A percentile compares a stretch with the other conserved stretches of the same genome.
Evolutionary conservation across 352 stramenopile species (phyloP).

Genomic region (Pythium brachiatum): DNA sequence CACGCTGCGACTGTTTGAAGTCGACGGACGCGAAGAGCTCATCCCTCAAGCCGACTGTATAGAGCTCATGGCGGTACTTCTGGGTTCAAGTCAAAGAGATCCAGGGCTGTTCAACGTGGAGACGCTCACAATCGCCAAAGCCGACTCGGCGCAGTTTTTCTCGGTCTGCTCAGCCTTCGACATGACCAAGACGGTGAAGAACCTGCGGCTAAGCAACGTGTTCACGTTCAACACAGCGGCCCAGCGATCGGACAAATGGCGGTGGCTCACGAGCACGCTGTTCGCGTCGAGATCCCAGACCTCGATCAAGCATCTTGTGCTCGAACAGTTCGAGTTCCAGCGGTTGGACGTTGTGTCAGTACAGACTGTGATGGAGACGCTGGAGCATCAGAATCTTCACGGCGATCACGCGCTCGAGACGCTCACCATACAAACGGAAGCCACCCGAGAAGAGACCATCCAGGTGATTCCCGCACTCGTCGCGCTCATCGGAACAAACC

Average conservation of each 20-base stretch:
- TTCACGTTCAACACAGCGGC: slow-evolving; percentile 10
- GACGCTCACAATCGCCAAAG: slow-evolving; percentile 9
- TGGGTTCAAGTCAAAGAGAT: neutral
- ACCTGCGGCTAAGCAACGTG: slow-evolving; percentile 15
- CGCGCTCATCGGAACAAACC: neutral
- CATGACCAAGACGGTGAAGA: slow-evolving; percentile 9
- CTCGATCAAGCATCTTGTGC: slow-evolving; percentile 18
- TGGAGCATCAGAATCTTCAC: neutral
- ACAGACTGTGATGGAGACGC: too few relatives aligned
- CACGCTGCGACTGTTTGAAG: slow-evolving; percentile 6
- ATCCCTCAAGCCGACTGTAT: neutral
- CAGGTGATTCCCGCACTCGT: slow-evolving; percentile 1
- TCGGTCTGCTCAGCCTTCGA: slow-evolving; percentile 7
- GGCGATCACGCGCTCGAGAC: slow-evolving; percentile 3
- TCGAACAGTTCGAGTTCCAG: slow-evolving; percentile 9
- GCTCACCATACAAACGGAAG: slow-evolving; percentile 6
- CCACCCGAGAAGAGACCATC: neutral
- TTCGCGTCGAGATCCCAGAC: neutral
- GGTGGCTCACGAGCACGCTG: slow-evolving; percentile 8
- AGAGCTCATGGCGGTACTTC: neutral
- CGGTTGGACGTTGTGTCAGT: neutral
- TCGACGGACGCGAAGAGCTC: neutral
- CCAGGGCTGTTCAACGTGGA: neutral
- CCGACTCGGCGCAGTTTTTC: slow-evolving; percentile 10
- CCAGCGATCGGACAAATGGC: slow-evolving; percentile 8